These are phyloP conservation scores for Termitomyces eurrhizus DNA, from an alignment of 768 basidiomycete species.

Conservation along the genomic window DNA sequence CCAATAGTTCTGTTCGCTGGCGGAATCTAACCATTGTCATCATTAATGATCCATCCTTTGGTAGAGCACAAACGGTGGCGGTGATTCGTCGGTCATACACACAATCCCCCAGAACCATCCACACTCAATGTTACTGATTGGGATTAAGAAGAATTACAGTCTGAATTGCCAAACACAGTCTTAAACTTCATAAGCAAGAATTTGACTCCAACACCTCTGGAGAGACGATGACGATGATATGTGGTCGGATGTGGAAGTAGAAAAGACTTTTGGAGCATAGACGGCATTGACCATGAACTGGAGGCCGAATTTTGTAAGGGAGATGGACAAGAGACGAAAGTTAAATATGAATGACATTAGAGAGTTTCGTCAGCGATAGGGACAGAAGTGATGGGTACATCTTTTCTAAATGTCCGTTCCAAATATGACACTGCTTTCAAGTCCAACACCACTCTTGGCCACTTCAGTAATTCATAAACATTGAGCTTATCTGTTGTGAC, in stretches of 20 bases:
- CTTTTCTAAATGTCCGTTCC: slow-evolving; percentile 58
- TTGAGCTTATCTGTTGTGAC: slow-evolving; percentile 61
- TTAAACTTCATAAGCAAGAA: background rate
- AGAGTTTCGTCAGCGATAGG: background rate
- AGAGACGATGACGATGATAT: background rate
- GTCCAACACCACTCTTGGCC: slow-evolving; percentile 81
- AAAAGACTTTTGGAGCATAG: background rate
- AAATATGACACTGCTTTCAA: slow-evolving; percentile 77
- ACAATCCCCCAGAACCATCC: background rate
- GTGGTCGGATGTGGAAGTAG: background rate
- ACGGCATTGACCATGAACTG: background rate
- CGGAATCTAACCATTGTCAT: background rate
- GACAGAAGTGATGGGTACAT: slow-evolving; percentile 23
- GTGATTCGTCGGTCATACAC: background rate
- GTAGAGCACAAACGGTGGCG: background rate
- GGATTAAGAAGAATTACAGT: background rate
- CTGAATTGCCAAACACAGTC: background rate
- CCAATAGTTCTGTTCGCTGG: background rate
- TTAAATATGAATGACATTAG: background rate
- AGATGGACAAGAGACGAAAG: background rate
- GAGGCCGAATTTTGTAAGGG: background rate
- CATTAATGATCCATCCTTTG: background rate
- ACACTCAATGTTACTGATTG: background rate
- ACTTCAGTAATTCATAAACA: slow-evolving; percentile 82
- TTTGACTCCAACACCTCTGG: background rate